Conservation (phyloP, 2,329 filamentous ascomycete species). For the Aaosphaeria arxii region DNA sequence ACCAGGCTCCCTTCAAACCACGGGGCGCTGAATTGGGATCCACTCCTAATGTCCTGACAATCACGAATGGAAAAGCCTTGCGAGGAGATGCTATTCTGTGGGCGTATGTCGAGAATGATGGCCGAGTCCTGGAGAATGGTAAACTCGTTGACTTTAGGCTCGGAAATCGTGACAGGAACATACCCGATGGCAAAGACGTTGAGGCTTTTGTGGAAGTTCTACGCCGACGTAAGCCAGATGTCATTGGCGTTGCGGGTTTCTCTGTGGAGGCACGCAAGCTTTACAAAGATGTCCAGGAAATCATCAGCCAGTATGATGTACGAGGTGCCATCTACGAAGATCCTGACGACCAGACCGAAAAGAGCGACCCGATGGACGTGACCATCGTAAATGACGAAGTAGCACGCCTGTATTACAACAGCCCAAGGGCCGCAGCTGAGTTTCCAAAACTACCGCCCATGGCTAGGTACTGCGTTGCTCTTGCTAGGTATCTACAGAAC, state of each 20-base stretch:
- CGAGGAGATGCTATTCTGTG: slow-evolving; percentile 80
- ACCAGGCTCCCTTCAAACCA: slow-evolving; percentile 94
- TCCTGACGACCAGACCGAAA: slow-evolving; percentile 65
- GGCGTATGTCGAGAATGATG: slow-evolving; percentile 92
- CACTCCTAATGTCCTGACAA: slow-evolving; percentile 76
- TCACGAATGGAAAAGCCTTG: slow-evolving; percentile 82
- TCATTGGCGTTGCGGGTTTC: slow-evolving; percentile 85
- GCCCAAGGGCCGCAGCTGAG: slow-evolving; percentile 72
- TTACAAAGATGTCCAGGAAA: slow-evolving; percentile 73
- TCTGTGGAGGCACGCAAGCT: slow-evolving; percentile 82
- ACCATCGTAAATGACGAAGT: slow-evolving; percentile 95
- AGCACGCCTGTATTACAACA: slow-evolving; percentile 92
- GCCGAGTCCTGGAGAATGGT: slow-evolving; percentile 82
- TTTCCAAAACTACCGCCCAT: slow-evolving; percentile 77
- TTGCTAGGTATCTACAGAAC: slow-evolving; percentile 91
- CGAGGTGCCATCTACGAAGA: slow-evolving; percentile 81
- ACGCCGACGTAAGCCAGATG: slow-evolving; percentile 77
- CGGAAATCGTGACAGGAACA: slow-evolving; percentile 63
- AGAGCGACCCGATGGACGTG: slow-evolving; percentile 79
- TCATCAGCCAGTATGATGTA: slow-evolving; percentile 75
- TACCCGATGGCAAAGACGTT: slow-evolving; percentile 63
- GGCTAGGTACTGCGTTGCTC: slow-evolving; percentile 82
- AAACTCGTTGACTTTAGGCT: slow-evolving; percentile 75
- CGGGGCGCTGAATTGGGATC: slow-evolving; percentile 90
- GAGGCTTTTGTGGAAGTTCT: slow-evolving; percentile 76